These are phyloP conservation scores for Proliferodiscus dingleyae DNA, from an alignment of 2,329 filamentous ascomycete genomes.

Conservation along the genomic window DNA sequence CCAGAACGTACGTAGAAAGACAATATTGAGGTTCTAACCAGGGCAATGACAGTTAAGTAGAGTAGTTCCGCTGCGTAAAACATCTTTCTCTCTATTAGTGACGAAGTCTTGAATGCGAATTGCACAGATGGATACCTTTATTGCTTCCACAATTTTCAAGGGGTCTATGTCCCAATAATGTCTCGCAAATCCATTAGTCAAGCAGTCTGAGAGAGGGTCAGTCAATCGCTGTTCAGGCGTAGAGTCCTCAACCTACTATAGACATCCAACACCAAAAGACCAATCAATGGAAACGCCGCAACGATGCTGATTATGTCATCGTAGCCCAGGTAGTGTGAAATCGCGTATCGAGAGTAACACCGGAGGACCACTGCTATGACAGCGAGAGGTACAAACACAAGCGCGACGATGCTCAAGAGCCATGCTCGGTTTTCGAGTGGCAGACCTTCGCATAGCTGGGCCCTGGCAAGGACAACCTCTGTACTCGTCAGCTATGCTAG, in stretches of 20 bases:
- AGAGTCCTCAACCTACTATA: conserved; percentile 6
- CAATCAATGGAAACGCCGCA: conserved; percentile 6
- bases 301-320: conserved; percentile 15
- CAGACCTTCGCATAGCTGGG: conserved; percentile 9
- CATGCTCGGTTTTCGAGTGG: conserved; percentile 7
- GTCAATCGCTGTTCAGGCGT: neutral
- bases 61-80: conserved; percentile 14
- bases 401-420: conserved; percentile 4
- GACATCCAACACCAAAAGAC: conserved; percentile 5
- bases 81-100: conserved; percentile 6
- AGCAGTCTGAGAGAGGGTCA: conserved; percentile 4
- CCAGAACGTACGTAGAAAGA: conserved; percentile 15
- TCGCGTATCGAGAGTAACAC: conserved; percentile 14
- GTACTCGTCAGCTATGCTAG: neutral
- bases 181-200: conserved; percentile 12
- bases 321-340: conserved; percentile 4
- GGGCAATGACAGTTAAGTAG: conserved; percentile 11
- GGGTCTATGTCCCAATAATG: conserved; percentile 18
- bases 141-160: neutral
- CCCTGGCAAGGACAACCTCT: conserved; percentile 8
- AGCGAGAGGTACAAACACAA: conserved; percentile 8
- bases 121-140: conserved; percentile 6
- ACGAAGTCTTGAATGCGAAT: neutral
- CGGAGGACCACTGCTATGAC: conserved; percentile 13
- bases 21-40: conserved; percentile 16